Evolutionary conservation across 2,329 filamentous ascomycete species (phyloP), one percentile per base, ranked within the genome.

Genomic region (Beauveria bassiana): DNA sequence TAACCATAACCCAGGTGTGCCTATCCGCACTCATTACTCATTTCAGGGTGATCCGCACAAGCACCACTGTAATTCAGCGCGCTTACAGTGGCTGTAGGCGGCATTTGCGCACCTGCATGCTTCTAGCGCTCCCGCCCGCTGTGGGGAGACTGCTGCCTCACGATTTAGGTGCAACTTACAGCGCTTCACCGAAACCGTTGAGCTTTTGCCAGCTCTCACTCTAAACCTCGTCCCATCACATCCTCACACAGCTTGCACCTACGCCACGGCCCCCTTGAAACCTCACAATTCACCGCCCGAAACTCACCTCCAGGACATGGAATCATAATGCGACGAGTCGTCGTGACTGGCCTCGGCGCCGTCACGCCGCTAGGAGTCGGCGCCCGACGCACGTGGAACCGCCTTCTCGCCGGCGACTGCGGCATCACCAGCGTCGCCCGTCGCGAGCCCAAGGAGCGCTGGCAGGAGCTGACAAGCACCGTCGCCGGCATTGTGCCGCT

Each of bases 361-460:
- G 83, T 95, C 68, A 91, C 90, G 66, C 93, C 93, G 62, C 79
- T 97, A 28, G 93, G 90, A 64, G 86, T 96, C 62, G 91, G 92
- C 64, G 81, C 89, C 65, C 85, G 84, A 66, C 85, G 79, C 61
- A 90, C 90, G 64, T 99, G 95, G 95, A 81, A 78, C 63, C 87
- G 90, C 59, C 84, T 99, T 47, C 74, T 98, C 34, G 86, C 89
- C 47, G 86, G 91, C 50, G 81, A 93, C 45, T 92, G 88, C 64
- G 95, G 93, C 65, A 86, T 99, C 68, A 81, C 86, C 62, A 93
- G 89, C 67, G 82, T 95, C 58, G 82, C 81, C 62, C 73, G 83
- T 62, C 80, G 84, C 58, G 83, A 80, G 63, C 86, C 75, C 64
- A 79, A 64, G 73, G 78, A 70, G 31, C 72, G 73, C 66, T 96